A percentile compares a stretch with the other conserved stretches of the same genome.
These are phyloP conservation scores for Cicer yamashitae DNA, from an alignment of 306 rosid species.

Conservation along the genomic window DNA sequence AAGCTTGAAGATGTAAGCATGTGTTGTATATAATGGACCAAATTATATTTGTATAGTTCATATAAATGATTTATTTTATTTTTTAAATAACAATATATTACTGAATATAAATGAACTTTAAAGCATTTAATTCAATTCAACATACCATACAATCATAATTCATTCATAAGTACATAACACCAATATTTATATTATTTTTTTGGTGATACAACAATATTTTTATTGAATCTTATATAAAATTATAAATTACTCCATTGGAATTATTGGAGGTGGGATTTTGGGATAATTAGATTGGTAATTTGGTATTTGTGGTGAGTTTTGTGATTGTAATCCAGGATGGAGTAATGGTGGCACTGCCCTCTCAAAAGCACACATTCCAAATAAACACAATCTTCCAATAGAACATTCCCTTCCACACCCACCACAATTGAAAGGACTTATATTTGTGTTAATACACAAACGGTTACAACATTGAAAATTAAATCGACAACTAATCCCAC, in stretches of 20 bases:
- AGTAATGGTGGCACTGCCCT: background rate
- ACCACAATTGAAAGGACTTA: slow-evolving; percentile 60
- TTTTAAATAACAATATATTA: background rate
- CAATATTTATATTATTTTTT: no score
- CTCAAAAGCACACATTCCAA: slow-evolving; percentile 59
- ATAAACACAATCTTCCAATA: slow-evolving; percentile 48
- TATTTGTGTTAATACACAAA: slow-evolving; percentile 47
- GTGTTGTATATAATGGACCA: background rate
- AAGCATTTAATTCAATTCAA: no score
- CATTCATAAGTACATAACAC: no score
- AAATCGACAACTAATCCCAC: slow-evolving; percentile 48
- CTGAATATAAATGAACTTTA: background rate
- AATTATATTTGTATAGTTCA: background rate
- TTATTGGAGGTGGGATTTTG: no score
- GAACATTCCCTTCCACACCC: slow-evolving; percentile 64
- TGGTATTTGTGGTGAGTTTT: background rate
- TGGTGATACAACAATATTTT: no score
- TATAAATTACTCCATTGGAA: no score
- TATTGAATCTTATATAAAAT: no score
- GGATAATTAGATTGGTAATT: no score
- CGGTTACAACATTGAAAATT: slow-evolving; percentile 63
- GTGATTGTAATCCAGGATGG: background rate
- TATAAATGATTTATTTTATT: slow-evolving; percentile 1
- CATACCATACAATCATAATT: no score
- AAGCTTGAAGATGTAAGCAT: no score